Evolutionary conservation across 2,329 filamentous ascomycete species (phyloP).

Genomic region (Escovopsis weberi): DNA sequence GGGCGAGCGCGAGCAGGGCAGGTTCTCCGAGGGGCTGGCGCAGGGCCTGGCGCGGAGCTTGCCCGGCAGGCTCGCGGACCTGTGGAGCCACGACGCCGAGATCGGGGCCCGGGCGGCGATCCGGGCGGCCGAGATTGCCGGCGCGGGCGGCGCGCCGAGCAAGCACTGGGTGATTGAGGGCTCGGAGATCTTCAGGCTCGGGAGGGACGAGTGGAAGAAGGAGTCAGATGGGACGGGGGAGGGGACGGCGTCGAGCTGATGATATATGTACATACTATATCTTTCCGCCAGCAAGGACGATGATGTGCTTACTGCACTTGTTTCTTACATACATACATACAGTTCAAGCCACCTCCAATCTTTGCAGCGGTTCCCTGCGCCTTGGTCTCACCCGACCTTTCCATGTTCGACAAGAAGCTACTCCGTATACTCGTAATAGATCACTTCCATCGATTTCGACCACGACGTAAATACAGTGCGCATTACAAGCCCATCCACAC

Average conservation of each 20-base stretch:
- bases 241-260: not conserved
- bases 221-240: not conserved
- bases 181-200: conserved; percentile 51
- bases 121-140: conserved; percentile 41
- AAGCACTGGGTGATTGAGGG: conserved; percentile 47
- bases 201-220: conserved; percentile 41
- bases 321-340: too few relatives aligned
- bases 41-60: conserved; percentile 40
- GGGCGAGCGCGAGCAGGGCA: conserved; percentile 49
- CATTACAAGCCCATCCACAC: too few relatives aligned
- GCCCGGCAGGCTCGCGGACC: conserved; percentile 44
- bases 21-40: conserved; percentile 42
- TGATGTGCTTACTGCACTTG: too few relatives aligned
- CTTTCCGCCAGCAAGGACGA: too few relatives aligned
- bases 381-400: not conserved
- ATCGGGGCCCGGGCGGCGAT: conserved; percentile 58
- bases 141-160: conserved; percentile 41
- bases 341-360: too few relatives aligned
- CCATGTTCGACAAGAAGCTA: too few relatives aligned
- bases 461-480: too few relatives aligned
- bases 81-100: conserved; percentile 57
- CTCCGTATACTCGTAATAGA: too few relatives aligned
- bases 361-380: not conserved
- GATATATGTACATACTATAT: not conserved
- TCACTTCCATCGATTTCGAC: too few relatives aligned